A percentile compares a stretch with the other conserved stretches of the same genome.
Evolutionary conservation across 2,329 filamentous ascomycete species (phyloP).

Genomic region (Didymella sp.): DNA sequence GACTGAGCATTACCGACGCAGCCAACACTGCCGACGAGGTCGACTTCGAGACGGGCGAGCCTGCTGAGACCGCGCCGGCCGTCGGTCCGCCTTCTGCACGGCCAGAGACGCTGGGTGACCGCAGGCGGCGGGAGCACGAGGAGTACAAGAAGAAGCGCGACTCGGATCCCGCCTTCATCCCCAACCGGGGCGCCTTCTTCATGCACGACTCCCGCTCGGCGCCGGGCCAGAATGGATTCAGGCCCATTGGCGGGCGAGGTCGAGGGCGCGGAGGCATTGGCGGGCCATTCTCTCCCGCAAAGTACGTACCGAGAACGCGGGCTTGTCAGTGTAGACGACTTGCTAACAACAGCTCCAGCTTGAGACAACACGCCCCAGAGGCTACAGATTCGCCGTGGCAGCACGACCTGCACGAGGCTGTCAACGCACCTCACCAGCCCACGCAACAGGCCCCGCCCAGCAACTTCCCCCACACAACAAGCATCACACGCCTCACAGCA

Average conservation of each 20-base stretch:
- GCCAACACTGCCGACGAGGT: conserved; percentile 53
- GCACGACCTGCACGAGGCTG: conserved; percentile 88
- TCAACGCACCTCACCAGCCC: conserved; percentile 52
- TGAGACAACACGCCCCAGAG: conserved; percentile 52
- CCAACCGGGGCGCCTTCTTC: conserved; percentile 93
- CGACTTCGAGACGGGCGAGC: conserved; percentile 58
- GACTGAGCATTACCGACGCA: conserved; percentile 57
- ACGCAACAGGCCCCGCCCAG: conserved; percentile 22
- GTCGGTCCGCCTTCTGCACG: conserved; percentile 41
- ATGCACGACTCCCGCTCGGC: conserved; percentile 91
- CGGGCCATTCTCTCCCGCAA: conserved; percentile 62
- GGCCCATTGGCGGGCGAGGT: conserved; percentile 67
- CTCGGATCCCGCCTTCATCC: conserved; percentile 90
- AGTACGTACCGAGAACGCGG: conserved; percentile 58
- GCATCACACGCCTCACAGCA: conserved; percentile 27
- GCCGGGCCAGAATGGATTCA: conserved; percentile 78
- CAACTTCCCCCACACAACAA: conserved; percentile 24
- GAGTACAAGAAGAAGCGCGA: conserved; percentile 89
- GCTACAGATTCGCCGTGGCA: conserved; percentile 80
- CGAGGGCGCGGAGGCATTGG: conserved; percentile 63
- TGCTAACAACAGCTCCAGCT: conserved; percentile 48
- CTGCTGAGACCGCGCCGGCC: conserved; percentile 49
- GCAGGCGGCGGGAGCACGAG: conserved; percentile 83
- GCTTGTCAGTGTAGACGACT: background rate
- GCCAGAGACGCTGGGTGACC: conserved; percentile 69